Conservation (phyloP, 2,329 filamentous ascomycete species). For the Verticillium tricorpus region DNA sequence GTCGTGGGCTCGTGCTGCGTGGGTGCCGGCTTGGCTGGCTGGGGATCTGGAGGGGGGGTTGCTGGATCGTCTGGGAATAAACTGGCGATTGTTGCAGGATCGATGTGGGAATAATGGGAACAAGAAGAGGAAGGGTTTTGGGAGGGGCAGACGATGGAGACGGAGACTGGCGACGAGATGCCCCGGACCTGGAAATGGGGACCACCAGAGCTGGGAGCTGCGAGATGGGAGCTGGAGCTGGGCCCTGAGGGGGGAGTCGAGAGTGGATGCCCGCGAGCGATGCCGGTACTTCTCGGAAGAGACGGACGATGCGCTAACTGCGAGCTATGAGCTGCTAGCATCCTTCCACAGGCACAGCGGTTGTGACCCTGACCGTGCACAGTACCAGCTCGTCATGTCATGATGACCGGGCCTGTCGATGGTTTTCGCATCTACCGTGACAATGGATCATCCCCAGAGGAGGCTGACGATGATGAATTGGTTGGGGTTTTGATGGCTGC, state of each 20-base stretch:
- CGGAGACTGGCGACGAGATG: neutral
- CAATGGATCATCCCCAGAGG: neutral
- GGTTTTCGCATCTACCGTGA: neutral
- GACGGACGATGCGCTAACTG: neutral
- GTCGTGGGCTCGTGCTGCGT: neutral
- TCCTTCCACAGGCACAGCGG: neutral
- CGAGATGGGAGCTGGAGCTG: neutral
- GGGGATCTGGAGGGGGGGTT: neutral
- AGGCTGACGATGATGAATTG: neutral
- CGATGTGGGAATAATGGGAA: conserved; percentile 3
- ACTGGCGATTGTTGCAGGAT: conserved; percentile 10
- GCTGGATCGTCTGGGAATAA: conserved; percentile 13
- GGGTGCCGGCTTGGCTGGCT: neutral
- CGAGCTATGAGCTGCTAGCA: neutral
- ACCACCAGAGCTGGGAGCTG: neutral
- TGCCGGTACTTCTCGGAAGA: neutral
- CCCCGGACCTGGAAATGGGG: neutral
- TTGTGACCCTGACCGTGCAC: neutral
- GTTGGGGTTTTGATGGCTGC: neutral
- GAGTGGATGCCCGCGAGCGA: neutral
- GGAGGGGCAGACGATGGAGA: neutral
- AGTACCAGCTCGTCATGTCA: neutral
- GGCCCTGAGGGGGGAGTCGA: neutral
- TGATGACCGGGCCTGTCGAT: neutral
- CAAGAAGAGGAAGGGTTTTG: neutral